Percentiles rank a stretch among this genome's conserved stretches.
These are phyloP conservation scores for Phalaenopsis aphrodite DNA, from an alignment of 106 monocot genomes.

Conservation along the genomic window DNA sequence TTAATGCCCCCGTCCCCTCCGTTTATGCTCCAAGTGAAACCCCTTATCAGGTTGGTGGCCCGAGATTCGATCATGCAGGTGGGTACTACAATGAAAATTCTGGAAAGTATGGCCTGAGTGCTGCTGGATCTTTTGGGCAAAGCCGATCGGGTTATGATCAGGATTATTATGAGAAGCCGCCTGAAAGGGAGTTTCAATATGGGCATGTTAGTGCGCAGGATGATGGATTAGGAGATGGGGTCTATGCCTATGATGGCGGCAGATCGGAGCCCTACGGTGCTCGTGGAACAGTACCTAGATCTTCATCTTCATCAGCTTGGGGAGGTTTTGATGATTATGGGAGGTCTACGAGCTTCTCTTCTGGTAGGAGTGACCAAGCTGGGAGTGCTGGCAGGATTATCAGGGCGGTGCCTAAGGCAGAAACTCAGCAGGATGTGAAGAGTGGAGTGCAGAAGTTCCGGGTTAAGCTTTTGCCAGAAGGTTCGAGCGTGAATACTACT, in stretches of 20 bases:
- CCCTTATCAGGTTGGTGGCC: conserved; percentile 15
- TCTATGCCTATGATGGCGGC: conserved; percentile 64
- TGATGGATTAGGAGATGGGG: conserved; percentile 44
- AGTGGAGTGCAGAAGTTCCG: conserved; percentile 73
- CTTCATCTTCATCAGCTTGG: conserved; percentile 16
- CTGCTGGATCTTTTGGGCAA: not conserved
- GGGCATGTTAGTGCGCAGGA: conserved; percentile 13
- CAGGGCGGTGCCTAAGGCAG: conserved; percentile 67
- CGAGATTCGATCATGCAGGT: conserved; percentile 17
- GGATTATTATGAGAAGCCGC: conserved; percentile 27
- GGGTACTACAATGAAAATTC: conserved; percentile 14
- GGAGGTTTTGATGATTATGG: conserved; percentile 53
- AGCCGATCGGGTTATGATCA: conserved; percentile 17
- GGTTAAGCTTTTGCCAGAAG: conserved; percentile 74
- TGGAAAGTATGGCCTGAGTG: conserved; percentile 16
- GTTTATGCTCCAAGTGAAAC: conserved; percentile 24
- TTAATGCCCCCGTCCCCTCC: conserved; percentile 3
- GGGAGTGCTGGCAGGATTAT: conserved; percentile 38
- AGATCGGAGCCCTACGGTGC: conserved; percentile 50
- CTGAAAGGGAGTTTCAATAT: conserved; percentile 8
- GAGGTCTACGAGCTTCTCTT: conserved; percentile 35
- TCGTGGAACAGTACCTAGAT: conserved; percentile 33
- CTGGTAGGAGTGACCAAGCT: conserved; percentile 20
- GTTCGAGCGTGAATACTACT: conserved; percentile 40
- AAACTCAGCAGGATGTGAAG: conserved; percentile 55